These are phyloP conservation scores for Nannochloris sp. DNA, from an alignment of 139 green algal genomes.

Conservation along the genomic window DNA sequence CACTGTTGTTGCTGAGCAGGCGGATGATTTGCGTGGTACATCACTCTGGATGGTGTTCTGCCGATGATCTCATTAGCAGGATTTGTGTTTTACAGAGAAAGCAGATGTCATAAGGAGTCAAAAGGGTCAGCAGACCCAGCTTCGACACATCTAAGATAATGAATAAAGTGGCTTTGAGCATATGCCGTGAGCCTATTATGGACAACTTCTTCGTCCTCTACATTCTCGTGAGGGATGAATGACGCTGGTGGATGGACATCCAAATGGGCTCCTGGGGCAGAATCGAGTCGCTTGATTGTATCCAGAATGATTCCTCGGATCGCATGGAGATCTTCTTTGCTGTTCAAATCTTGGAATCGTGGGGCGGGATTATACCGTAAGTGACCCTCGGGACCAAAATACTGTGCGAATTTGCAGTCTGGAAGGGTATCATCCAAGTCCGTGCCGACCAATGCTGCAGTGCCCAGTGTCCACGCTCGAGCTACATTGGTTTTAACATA, in stretches of 20 bases:
- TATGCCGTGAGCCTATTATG: conserved; percentile 23
- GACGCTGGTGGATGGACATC: conserved; percentile 34
- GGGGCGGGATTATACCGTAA: conserved; percentile 20
- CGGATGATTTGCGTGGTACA: conserved; percentile 7
- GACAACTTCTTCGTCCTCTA: conserved; percentile 11
- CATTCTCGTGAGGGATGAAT: conserved; percentile 20
- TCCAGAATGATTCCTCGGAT: conserved; percentile 47
- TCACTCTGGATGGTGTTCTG: conserved; percentile 15
- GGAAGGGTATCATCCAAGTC: conserved; percentile 49
- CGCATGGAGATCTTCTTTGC: conserved; percentile 57
- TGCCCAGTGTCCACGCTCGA: conserved; percentile 66
- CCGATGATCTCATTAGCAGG: neutral
- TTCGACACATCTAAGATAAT: conserved; percentile 27
- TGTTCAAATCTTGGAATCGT: conserved; percentile 52
- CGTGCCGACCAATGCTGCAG: conserved; percentile 41
- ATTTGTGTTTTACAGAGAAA: neutral
- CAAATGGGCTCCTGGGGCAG: conserved; percentile 45
- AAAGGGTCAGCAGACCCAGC: conserved; percentile 1
- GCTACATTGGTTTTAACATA: conserved; percentile 97
- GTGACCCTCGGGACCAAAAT: conserved; percentile 46
- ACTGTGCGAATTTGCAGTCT: conserved; percentile 52
- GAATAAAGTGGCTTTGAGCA: conserved; percentile 22
- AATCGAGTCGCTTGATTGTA: conserved; percentile 45
- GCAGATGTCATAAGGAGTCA: neutral
- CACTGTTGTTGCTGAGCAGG: conserved; percentile 8